Conservation (phyloP, 768 basidiomycete genomes). For the Butyriboletus loyo region DNA sequence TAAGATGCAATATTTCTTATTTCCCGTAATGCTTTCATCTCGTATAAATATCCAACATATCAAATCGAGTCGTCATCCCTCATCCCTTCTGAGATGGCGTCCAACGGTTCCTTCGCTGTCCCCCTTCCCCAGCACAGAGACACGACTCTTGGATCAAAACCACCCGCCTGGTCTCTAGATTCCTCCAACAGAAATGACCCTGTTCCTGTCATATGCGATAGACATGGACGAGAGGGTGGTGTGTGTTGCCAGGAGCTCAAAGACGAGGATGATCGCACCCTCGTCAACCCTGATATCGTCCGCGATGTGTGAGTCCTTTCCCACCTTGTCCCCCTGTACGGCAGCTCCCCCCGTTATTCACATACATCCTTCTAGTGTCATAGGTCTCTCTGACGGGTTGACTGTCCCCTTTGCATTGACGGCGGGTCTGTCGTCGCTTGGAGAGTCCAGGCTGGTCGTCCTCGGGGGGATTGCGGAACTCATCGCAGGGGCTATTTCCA, state of each 20-base stretch:
- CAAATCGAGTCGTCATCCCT: background rate
- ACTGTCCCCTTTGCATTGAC: slow-evolving; percentile 92
- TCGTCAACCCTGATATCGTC: slow-evolving; percentile 84
- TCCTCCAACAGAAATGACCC: slow-evolving; percentile 42
- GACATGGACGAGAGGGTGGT: slow-evolving; percentile 52
- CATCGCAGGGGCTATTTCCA: slow-evolving; percentile 93
- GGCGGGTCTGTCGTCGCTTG: slow-evolving; percentile 85
- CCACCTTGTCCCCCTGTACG: background rate
- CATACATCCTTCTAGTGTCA: slow-evolving; percentile 50
- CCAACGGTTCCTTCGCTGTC: slow-evolving; percentile 12
- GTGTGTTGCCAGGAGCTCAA: slow-evolving; percentile 90
- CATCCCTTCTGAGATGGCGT: slow-evolving; percentile 15
- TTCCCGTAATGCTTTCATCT: background rate
- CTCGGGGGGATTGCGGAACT: slow-evolving; percentile 94
- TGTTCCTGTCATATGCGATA: slow-evolving; percentile 55
- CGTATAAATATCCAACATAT: slow-evolving; percentile 9
- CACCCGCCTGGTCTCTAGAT: slow-evolving; percentile 67
- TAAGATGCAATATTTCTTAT: background rate
- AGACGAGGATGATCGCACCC: slow-evolving; percentile 70
- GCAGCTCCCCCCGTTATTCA: background rate
- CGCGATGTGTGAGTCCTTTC: slow-evolving; percentile 68
- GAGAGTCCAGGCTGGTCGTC: slow-evolving; percentile 87
- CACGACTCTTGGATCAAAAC: slow-evolving; percentile 26
- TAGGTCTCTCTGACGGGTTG: slow-evolving; percentile 86
- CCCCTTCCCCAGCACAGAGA: slow-evolving; percentile 20